Evolutionary conservation across 441 rosid genomes (phyloP).

Genomic region (Populus hybrid): DNA sequence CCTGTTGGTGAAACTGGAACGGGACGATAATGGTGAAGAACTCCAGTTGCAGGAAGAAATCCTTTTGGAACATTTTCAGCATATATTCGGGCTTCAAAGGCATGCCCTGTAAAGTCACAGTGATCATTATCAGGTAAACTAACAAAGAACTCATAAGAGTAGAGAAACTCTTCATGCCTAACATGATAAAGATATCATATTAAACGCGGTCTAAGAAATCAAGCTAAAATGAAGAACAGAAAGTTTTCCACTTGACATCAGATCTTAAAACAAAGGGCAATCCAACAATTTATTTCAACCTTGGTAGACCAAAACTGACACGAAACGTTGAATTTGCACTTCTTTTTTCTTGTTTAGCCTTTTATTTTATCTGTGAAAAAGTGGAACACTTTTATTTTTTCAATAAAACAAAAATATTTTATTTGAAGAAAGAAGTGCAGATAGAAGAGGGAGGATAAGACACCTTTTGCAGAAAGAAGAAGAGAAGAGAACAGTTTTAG

Average conservation of each 20-base stretch:
- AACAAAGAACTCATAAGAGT: background rate
- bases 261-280: background rate
- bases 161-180: background rate
- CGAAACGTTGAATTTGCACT: no score
- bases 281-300: slow-evolving; percentile 3
- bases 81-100: slow-evolving; percentile 94
- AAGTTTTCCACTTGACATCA: background rate
- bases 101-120: slow-evolving; percentile 60
- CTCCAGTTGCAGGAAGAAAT: slow-evolving; percentile 96
- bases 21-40: slow-evolving; percentile 82
- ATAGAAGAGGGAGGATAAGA: no score
- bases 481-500: no score
- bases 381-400: no score
- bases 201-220: background rate
- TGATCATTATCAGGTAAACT: background rate
- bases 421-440: no score
- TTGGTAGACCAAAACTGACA: background rate
- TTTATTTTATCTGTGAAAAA: no score
- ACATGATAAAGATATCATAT: background rate
- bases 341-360: no score
- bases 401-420: no score
- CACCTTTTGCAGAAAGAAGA: no score
- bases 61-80: slow-evolving; percentile 96
- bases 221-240: background rate
- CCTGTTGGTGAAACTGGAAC: slow-evolving; percentile 71